These are phyloP conservation scores for Melaleuca quinquenervia DNA, from an alignment of 345 rosid species.

Conservation along the genomic window DNA sequence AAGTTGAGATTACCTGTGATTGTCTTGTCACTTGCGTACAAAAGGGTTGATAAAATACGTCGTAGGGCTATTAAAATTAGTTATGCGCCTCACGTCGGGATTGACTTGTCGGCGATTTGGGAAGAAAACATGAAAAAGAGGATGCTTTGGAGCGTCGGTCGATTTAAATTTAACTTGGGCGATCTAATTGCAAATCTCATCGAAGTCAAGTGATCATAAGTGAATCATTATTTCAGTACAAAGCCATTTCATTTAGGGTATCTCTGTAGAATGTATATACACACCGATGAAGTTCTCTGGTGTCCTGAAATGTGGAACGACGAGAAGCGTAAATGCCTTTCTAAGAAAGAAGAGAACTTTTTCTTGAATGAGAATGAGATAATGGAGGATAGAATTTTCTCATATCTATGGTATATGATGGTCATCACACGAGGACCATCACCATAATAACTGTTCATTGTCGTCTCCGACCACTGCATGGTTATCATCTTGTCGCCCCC, in stretches of 20 bases:
- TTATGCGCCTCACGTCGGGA: background rate
- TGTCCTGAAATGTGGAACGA: background rate
- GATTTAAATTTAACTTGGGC: too few species aligned
- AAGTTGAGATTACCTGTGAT: background rate
- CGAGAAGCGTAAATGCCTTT: background rate
- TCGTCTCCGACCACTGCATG: background rate
- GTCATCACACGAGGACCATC: background rate
- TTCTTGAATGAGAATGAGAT: background rate
- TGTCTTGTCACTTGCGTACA: background rate
- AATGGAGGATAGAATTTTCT: background rate
- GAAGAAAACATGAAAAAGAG: background rate
- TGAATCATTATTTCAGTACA: too few species aligned
- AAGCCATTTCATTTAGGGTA: background rate
- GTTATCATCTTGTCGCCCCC: too few species aligned
- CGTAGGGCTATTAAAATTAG: background rate
- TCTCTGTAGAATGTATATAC: background rate
- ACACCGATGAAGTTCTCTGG: background rate
- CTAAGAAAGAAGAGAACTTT: background rate
- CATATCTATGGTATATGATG: background rate
- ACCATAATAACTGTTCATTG: background rate
- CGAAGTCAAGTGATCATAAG: too few species aligned
- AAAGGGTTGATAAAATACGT: background rate
- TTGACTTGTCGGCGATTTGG: background rate
- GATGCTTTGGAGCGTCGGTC: background rate
- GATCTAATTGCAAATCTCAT: too few species aligned